Conservation (phyloP, 257 asterid genomes). For the Gynochthodes officinalis region DNA sequence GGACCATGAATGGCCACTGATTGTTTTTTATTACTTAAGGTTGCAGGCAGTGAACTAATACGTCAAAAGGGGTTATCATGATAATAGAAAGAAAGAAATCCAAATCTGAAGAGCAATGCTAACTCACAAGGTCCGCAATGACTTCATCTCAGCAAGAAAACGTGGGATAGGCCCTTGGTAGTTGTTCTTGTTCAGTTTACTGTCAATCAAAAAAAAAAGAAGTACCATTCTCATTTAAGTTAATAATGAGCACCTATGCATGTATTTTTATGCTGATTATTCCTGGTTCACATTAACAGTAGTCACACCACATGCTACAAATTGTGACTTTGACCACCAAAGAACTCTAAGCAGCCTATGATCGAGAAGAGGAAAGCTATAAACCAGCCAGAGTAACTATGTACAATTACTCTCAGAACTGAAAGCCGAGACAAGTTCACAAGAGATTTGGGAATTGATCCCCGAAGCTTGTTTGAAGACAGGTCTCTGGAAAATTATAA, state of each 20-base stretch:
- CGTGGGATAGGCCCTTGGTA: conserved; percentile 5
- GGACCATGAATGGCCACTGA: too few relatives aligned
- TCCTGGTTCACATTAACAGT: neutral
- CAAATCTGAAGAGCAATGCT: neutral
- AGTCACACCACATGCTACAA: neutral
- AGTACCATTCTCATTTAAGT: neutral
- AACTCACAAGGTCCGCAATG: conserved; percentile 9
- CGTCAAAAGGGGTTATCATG: too few relatives aligned
- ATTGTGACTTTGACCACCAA: neutral
- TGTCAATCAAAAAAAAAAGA: neutral
- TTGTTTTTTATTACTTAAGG: too few relatives aligned
- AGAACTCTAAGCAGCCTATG: neutral
- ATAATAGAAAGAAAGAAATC: neutral
- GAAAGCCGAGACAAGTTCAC: neutral
- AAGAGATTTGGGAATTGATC: conserved; percentile 3
- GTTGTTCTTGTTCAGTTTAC: neutral
- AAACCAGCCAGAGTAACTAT: neutral
- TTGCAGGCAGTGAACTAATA: too few relatives aligned
- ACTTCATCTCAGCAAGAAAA: neutral
- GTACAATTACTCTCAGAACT: neutral
- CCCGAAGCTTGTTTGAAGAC: neutral
- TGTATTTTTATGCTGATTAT: neutral
- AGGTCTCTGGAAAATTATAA: neutral
- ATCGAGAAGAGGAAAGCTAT: neutral
- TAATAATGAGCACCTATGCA: neutral